Base-by-base conservation (phyloP, 2,329 filamentous ascomycete species). In the Rutstroemia sp. region DNA sequence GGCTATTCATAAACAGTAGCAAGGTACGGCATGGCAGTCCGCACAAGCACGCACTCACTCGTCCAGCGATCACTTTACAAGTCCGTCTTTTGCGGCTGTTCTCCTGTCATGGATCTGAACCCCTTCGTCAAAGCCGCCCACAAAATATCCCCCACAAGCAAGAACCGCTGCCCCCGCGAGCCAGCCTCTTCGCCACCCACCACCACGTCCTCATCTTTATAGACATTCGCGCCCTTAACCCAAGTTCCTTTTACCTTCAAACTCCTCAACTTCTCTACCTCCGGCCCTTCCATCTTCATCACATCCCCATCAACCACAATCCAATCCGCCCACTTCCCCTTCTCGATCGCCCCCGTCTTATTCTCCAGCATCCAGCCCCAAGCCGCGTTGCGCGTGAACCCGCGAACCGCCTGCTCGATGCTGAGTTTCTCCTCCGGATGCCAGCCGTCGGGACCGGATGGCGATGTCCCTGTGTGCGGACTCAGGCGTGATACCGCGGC, bases 311-410 rank as follows among this genome's bases (percentile, higher is more conserved):
- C 83, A 12, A 88, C 69, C n/a, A 89, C 83, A 4, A 88, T 74
- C 84, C 84, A 88, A 68, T 88, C 86, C 0, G 84, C 86, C 67
- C 81, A 81, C 1, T 79, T 81, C 0, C 82, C 83, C n/a, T 73
- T 68, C 54, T 74, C 69, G 30, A 88, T 84, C 0, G 78, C 73
- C 0, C 84, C 85, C 1, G 81, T 79, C 61, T 74, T 76, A 0
- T 75, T 77, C 47, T 86, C 81, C 49, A 80, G 71, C 49, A 85
- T 85, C 1, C 75, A 81, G 0, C 76, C 83, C 61, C 79, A 76
- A 1, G 83, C 83, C 3, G 80, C 77, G 0, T 78, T 80, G 8
- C 72, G 70, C 0, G 83, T 86, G 63, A 88, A 88, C 0, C 84
- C 84, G 30, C 74, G 70, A 41, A 88, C 65, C 0, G 85, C 84